A percentile compares a stretch with the other conserved stretches of the same genome.
phyloP scores from a whole-genome alignment of 2,329 filamentous ascomycete species.

The Macroventuria anomochaeta region DNA sequence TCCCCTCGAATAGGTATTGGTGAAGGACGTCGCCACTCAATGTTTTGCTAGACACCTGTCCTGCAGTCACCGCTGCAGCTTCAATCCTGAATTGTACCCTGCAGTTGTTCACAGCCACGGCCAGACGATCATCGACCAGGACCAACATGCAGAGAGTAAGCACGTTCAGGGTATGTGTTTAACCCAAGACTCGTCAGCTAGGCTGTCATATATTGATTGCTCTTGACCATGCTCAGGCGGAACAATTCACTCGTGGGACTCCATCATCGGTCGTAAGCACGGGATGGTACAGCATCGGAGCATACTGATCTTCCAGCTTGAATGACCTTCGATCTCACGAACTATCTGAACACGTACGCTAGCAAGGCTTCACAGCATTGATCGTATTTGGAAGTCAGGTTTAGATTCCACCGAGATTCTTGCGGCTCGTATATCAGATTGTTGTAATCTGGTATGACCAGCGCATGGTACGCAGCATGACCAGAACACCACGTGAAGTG shows the following conservation, averaged over 20 bases:
- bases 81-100: slow-evolving; percentile 9
- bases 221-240: background rate
- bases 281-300: slow-evolving; percentile 9
- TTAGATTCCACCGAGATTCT: slow-evolving; percentile 13
- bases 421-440: slow-evolving; percentile 12
- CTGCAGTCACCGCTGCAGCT: slow-evolving; percentile 1
- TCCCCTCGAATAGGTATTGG: background rate
- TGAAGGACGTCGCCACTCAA: slow-evolving; percentile 4
- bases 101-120: slow-evolving; percentile 22
- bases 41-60: slow-evolving; percentile 4
- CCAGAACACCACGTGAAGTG: slow-evolving; percentile 19
- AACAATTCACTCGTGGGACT: background rate
- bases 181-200: background rate
- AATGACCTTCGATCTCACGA: slow-evolving; percentile 3
- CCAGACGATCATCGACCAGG: slow-evolving; percentile 14
- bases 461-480: slow-evolving; percentile 11
- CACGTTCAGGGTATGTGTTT: slow-evolving; percentile 1
- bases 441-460: slow-evolving; percentile 17
- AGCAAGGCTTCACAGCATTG: slow-evolving; percentile 17
- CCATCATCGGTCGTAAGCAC: slow-evolving; percentile 3
- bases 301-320: slow-evolving; percentile 7
- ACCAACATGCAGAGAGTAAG: slow-evolving; percentile 2
- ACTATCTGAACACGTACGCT: slow-evolving; percentile 12
- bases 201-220: slow-evolving; percentile 3
- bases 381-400: slow-evolving; percentile 13